Evolutionary conservation across 371 early-diverging fungal genomes (phyloP), one percentile per base, ranked within the genome.

Genomic region (Mortierella sp.): DNA sequence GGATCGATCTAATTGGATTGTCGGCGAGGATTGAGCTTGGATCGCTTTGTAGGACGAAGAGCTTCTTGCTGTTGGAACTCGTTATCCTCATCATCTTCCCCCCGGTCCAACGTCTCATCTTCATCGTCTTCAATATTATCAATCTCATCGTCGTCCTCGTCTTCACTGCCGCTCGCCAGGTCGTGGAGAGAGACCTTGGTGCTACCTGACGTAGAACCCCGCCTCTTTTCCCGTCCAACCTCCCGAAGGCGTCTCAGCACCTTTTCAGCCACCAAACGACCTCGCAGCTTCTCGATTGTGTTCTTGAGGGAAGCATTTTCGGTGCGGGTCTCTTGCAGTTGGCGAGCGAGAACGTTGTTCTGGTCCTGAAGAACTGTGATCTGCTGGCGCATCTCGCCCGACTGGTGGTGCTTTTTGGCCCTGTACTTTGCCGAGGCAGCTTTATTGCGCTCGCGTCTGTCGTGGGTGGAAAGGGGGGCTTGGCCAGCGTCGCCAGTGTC

Each of bases 381-480:
- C 71, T 89, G 82, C 4, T 79, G 28, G n/a, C 89, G 80, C 93
- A 93, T 93, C 77, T 93, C 92, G 21, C 89, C 83, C 31, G 91
- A 88, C 76, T 92, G 91, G 69, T 88, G 85, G 64, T 92, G 92
- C 80, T 92, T 93, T 79, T 93, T 93, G 46, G 91, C 92, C 37
- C 93, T 83, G 78, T 93, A 93, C 79, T 93, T 93, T 11, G 93
- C 92, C 14, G 93, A 93, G 1, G 93, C 93, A 9, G 91, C 88
- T 74, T 93, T 93, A 82, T 93, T 93, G 28, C 93, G 87, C 16
- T 90, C 89, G 6, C 92, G 89, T 31, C 92, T 84, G 76, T 93
- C 93, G 13, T 88, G 82, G 19, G 91, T 74, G 0, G 93, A 91
- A 13, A 92, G 79, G 3, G 92, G 88, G 6, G 50, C 59, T 19